A percentile compares a stretch with the other conserved stretches of the same genome.
Evolutionary conservation across 129 eudicot species (phyloP).

Genomic region (Artemisia annua): DNA sequence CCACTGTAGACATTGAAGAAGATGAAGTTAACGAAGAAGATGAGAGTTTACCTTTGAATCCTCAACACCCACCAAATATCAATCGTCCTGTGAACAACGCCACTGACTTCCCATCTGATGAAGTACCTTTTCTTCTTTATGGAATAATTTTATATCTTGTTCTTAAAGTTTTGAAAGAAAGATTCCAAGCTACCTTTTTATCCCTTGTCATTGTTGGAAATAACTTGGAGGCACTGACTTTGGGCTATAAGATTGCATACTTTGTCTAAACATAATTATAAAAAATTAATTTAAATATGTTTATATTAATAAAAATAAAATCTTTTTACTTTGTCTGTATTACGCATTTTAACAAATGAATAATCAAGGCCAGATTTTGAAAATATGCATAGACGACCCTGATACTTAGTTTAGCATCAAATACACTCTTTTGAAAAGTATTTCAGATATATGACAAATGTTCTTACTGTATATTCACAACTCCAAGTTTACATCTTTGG

Average conservation of each 20-base stretch:
- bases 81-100: slow-evolving; percentile 35
- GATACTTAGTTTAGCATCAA: too few relatives aligned
- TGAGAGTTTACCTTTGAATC: slow-evolving; percentile 53
- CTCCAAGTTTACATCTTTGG: not conserved
- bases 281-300: too few relatives aligned
- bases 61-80: slow-evolving; percentile 36
- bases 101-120: slow-evolving; percentile 64
- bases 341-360: not conserved
- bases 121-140: slow-evolving; percentile 37
- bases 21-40: slow-evolving; percentile 45
- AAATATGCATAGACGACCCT: too few relatives aligned
- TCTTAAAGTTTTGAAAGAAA: not conserved
- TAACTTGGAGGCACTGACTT: not conserved
- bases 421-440: not conserved
- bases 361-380: too few relatives aligned
- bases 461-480: not conserved
- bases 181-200: not conserved
- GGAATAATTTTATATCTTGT: not conserved
- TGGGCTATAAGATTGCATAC: too few relatives aligned
- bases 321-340: not conserved
- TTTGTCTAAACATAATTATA: too few relatives aligned
- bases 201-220: not conserved
- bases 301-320: not conserved
- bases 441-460: slow-evolving; percentile 9
- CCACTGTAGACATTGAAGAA: slow-evolving; percentile 46